phyloP scores from a whole-genome alignment of 1,139 yeast genomes.

The Lodderomyces oxycetoniae region DNA sequence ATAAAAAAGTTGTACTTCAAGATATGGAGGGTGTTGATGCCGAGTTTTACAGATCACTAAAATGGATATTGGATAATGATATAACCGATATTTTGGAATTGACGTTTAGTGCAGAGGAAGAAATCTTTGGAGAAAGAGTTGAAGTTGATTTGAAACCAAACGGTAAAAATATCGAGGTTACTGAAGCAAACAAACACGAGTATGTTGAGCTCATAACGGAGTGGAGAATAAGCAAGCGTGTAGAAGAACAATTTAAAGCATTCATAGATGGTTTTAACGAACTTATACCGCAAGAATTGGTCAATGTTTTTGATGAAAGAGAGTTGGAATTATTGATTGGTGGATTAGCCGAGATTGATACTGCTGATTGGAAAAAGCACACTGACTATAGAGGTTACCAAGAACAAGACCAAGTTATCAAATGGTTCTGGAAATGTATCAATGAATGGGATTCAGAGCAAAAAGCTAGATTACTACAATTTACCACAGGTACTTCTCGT shows the following conservation, averaged over 20 bases:
- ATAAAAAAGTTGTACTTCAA: conserved; percentile 87
- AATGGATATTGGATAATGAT: conserved; percentile 94
- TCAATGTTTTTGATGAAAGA: conserved; percentile 94
- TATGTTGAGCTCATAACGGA: conserved; percentile 93
- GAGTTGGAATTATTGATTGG: conserved; percentile 95
- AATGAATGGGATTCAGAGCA: conserved; percentile 95
- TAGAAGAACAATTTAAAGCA: conserved; percentile 93
- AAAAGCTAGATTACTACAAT: conserved; percentile 89
- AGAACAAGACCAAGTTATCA: conserved; percentile 91
- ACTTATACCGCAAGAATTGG: conserved; percentile 92
- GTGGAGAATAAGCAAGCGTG: conserved; percentile 92
- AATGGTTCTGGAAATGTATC: conserved; percentile 98
- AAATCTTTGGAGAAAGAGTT: conserved; percentile 89
- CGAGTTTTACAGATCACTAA: conserved; percentile 88
- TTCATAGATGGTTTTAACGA: conserved; percentile 97
- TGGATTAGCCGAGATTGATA: conserved; percentile 96
- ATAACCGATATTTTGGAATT: conserved; percentile 77
- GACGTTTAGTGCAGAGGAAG: conserved; percentile 94
- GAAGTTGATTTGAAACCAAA: conserved; percentile 85
- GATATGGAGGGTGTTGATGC: conserved; percentile 99
- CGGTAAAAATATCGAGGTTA: conserved; percentile 85
- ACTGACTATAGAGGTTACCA: conserved; percentile 98
- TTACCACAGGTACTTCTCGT: conserved; percentile 97
- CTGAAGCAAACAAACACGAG: conserved; percentile 91
- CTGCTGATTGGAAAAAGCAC: conserved; percentile 98